Conservation (phyloP, 2,329 filamentous ascomycete genomes). For the Fusarium sp. region DNA sequence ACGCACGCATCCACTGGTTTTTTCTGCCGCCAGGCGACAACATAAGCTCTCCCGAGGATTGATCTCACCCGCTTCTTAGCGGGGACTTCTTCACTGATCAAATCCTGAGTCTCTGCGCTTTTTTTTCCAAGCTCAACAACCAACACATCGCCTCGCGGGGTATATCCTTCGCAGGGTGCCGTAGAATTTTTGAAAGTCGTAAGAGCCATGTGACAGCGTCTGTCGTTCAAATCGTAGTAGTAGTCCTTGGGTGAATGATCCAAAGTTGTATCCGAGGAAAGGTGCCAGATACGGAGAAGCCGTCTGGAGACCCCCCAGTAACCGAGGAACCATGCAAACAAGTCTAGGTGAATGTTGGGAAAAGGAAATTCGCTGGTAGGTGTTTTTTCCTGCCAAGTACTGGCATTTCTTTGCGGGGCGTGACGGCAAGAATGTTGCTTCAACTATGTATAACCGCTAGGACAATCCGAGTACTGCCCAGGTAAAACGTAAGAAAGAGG, state of each 20-base stretch:
- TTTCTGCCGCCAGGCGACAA: slow-evolving; percentile 44
- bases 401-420: slow-evolving; percentile 9
- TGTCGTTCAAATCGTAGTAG: slow-evolving; percentile 54
- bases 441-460: slow-evolving; percentile 1
- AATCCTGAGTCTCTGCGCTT: slow-evolving; percentile 49
- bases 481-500: slow-evolving; percentile 43
- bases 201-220: slow-evolving; percentile 56
- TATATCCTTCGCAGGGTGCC: slow-evolving; percentile 60
- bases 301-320: slow-evolving; percentile 47
- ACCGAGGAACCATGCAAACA: slow-evolving; percentile 50
- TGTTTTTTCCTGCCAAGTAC: slow-evolving; percentile 35
- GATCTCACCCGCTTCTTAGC: slow-evolving; percentile 35
- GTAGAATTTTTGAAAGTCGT: slow-evolving; percentile 53
- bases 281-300: slow-evolving; percentile 46
- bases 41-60: slow-evolving; percentile 47
- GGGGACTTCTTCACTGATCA: slow-evolving; percentile 41
- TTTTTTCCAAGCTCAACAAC: slow-evolving; percentile 54
- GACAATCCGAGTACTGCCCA: slow-evolving; percentile 25
- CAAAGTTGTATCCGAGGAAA: slow-evolving; percentile 52
- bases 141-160: slow-evolving; percentile 56
- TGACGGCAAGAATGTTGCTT: slow-evolving; percentile 1
- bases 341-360: slow-evolving; percentile 51
- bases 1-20: slow-evolving; percentile 50
- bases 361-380: slow-evolving; percentile 48
- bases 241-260: slow-evolving; percentile 53